A percentile compares a stretch with the other conserved stretches of the same genome.
phyloP scores from a whole-genome alignment of 768 basidiomycete species.

The Calocera viscosa region DNA sequence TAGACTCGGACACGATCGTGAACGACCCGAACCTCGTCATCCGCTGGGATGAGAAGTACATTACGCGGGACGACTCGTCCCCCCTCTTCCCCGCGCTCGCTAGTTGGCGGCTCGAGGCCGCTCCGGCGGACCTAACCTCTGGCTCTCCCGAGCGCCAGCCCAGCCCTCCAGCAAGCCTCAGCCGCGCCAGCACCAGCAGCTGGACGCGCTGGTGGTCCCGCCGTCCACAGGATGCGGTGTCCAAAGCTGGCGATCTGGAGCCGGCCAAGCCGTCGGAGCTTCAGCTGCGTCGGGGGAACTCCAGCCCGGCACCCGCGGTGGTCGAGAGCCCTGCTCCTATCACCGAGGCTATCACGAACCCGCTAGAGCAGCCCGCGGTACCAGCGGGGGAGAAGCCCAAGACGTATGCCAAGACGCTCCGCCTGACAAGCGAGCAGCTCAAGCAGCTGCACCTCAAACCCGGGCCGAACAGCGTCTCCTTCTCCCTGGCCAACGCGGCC shows the following conservation, averaged over 20 bases:
- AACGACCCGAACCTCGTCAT: constrained; percentile 57
- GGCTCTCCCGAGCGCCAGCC: not conserved
- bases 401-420: constrained; percentile 81
- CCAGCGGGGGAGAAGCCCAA: constrained; percentile 23
- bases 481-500: constrained; percentile 77
- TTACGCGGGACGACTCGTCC: constrained; percentile 61
- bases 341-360: not conserved
- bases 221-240: not conserved
- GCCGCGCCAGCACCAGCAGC: constrained; percentile 21
- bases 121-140: constrained; percentile 12
- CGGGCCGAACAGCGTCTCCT: constrained; percentile 84
- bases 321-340: not conserved
- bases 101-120: constrained; percentile 45
- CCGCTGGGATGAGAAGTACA: constrained; percentile 63
- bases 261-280: not conserved
- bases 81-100: constrained; percentile 63
- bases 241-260: constrained; percentile 9
- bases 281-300: not conserved
- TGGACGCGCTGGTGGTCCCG: constrained; percentile 30
- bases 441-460: constrained; percentile 73
- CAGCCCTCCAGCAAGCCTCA: constrained; percentile 5
- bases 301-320: not conserved
- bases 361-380: constrained; percentile 2
- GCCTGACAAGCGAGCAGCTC: constrained; percentile 88
- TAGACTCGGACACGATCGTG: constrained; percentile 51